Evolutionary conservation across 441 rosid genomes (phyloP), one percentile per base, ranked within the genome.

Genomic region (Populus trichocarpa): DNA sequence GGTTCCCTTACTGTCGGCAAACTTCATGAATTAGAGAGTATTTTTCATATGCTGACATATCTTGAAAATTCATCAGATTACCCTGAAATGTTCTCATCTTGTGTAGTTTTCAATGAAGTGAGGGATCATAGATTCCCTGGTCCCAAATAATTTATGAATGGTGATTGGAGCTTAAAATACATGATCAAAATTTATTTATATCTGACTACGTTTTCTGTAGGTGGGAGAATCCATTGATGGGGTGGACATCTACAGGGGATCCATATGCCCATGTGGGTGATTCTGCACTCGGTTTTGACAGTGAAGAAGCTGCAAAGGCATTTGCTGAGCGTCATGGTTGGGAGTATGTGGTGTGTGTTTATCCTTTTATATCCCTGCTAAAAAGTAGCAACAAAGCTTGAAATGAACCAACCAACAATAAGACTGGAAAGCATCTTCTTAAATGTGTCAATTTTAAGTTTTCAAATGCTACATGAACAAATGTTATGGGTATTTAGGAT

Each of bases 221-320:
- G 91, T 96, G 99, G 98, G 99, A 93, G 89, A 96, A 96, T 82
- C 98, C 99, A n/a, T 85, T 96, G 91, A 96, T 96, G 98, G 98
- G 98, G 46, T 96, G 99, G 99, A 94, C 99, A 79, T 96, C 98
- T 23, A 96, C 99, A 16, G 99, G 99, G 35, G 98, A 94, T 35
- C 98, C 98, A 12, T 96, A 96, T 85, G 94, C 99, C n/a, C 84
- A 96, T 91, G 99, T 96, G 23, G 99, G 99, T 71, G 98, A 96
- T 85, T 79, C 98, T 22, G 98, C 84, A 63, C 87, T 96, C 71
- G 5, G 76, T 82, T 94, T 96, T 78, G 96, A 92, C 69, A 88
- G 91, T 11, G 90, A 90, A 84, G 96, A 85, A 76, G 92, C 92
- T 84, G 98, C 99, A 26, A 91, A 82, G 85, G 85, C 85, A 35